These are phyloP conservation scores for Cyclotella choctawhatcheeana DNA, from an alignment of 108 stramenopile genomes.

Conservation along the genomic window DNA sequence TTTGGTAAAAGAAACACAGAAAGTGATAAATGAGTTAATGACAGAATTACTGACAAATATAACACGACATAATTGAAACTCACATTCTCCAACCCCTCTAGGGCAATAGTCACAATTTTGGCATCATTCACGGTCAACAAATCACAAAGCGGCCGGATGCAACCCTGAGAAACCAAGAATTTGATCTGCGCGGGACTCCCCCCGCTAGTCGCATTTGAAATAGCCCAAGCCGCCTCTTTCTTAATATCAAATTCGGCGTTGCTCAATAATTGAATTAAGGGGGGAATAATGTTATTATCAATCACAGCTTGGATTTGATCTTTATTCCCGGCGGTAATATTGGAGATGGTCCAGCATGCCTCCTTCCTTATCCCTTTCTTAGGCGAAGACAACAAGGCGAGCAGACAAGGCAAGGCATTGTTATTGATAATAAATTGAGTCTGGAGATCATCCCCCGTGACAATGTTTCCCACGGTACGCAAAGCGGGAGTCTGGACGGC, in stretches of 20 bases:
- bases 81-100: conserved; percentile 97
- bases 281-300: conserved; percentile 92
- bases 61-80: conserved; percentile 33
- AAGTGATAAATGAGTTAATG: background rate
- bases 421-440: conserved; percentile 87
- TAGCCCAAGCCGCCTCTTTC: conserved; percentile 98
- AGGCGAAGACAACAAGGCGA: conserved; percentile 82
- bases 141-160: conserved; percentile 87
- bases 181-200: conserved; percentile 95
- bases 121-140: conserved; percentile 89
- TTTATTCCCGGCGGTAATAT: conserved; percentile 97
- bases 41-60: conserved; percentile 2
- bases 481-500: conserved; percentile 95
- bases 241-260: conserved; percentile 91
- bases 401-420: conserved; percentile 87
- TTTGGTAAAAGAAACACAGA: background rate
- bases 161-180: conserved; percentile 91
- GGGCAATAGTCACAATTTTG: conserved; percentile 96
- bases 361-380: conserved; percentile 98
- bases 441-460: conserved; percentile 94
- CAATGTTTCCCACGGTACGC: conserved; percentile 95
- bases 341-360: conserved; percentile 96
- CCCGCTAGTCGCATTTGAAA: conserved; percentile 97
- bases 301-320: conserved; percentile 97
- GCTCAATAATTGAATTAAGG: conserved; percentile 86